phyloP scores from a whole-genome alignment of 2,329 filamentous ascomycete species.

The Cyphellophora europaea region DNA sequence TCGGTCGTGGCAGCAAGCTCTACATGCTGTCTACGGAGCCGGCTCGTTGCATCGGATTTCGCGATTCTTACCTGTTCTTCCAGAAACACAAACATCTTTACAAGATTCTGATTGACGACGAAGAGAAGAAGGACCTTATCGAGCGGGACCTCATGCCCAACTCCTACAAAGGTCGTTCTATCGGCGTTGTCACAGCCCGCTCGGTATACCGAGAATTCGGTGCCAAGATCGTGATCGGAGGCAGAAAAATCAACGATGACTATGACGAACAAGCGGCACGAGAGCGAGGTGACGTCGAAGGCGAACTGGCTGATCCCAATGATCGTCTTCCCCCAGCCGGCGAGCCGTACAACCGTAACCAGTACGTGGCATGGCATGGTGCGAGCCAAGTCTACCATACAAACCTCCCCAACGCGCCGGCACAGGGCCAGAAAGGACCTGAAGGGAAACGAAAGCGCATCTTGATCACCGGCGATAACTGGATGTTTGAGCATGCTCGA shows the following conservation, averaged over 20 bases:
- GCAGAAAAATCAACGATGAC: constrained; percentile 76
- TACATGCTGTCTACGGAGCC: constrained; percentile 99
- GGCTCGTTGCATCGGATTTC: constrained; percentile 89
- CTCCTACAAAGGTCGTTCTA: constrained; percentile 95
- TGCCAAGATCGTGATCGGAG: constrained; percentile 85
- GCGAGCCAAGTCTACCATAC: constrained; percentile 94
- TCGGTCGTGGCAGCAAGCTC: constrained; percentile 69
- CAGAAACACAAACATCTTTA: constrained; percentile 93
- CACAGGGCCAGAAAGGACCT: constrained; percentile 60
- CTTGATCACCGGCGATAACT: constrained; percentile 85
- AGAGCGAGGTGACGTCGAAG: constrained; percentile 71
- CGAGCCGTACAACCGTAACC: constrained; percentile 95
- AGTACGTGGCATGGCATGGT: constrained; percentile 97
- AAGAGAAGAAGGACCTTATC: constrained; percentile 96
- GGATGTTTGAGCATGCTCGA: constrained; percentile 90
- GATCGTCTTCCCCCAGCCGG: constrained; percentile 67
- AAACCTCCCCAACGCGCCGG: constrained; percentile 64
- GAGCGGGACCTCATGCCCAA: constrained; percentile 92
- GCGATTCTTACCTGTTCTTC: constrained; percentile 98
- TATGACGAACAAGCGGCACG: constrained; percentile 71
- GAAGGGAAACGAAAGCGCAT: constrained; percentile 78
- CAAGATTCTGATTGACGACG: constrained; percentile 96
- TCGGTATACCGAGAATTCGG: constrained; percentile 97
- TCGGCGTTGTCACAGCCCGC: constrained; percentile 90
- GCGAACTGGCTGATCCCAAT: constrained; percentile 82